Conservation (phyloP, 2,329 filamentous ascomycete genomes). For the Thelonectria olida region DNA sequence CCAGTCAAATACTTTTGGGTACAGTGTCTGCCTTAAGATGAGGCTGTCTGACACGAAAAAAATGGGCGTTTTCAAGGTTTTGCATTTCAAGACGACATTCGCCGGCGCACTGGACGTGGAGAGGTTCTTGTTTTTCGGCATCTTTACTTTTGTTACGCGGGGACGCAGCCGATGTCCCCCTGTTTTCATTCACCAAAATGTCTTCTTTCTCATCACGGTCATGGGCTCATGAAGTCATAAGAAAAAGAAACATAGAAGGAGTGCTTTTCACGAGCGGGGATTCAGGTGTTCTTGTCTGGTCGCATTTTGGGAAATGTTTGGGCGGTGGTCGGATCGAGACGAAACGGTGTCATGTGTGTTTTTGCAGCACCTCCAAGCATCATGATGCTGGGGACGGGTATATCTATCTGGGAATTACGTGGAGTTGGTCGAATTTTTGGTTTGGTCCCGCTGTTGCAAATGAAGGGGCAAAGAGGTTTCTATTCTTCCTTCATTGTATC, state of each 20-base stretch:
- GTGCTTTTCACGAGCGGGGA: slow-evolving; percentile 45
- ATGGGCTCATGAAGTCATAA: slow-evolving; percentile 59
- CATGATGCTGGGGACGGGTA: slow-evolving; percentile 43
- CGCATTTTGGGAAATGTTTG: slow-evolving; percentile 45
- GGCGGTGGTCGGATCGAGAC: slow-evolving; percentile 46
- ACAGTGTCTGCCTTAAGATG: slow-evolving; percentile 46
- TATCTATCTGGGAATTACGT: slow-evolving; percentile 42
- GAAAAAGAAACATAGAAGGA: slow-evolving; percentile 57
- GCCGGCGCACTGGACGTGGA: slow-evolving; percentile 53
- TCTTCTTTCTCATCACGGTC: slow-evolving; percentile 43
- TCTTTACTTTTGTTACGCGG: slow-evolving; percentile 39
- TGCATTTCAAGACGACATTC: slow-evolving; percentile 55
- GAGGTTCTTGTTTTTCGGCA: slow-evolving; percentile 39
- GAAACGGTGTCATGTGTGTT: slow-evolving; percentile 45
- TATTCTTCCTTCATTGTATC: slow-evolving; percentile 42
- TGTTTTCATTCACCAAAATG: slow-evolving; percentile 40
- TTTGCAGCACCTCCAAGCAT: slow-evolving; percentile 42
- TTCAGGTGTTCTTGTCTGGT: slow-evolving; percentile 49
- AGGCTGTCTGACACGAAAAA: slow-evolving; percentile 56
- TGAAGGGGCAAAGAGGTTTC: slow-evolving; percentile 41
- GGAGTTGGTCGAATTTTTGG: slow-evolving; percentile 50
- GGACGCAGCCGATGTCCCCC: slow-evolving; percentile 35
- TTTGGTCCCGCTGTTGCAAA: slow-evolving; percentile 43
- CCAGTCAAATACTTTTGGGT: slow-evolving; percentile 39
- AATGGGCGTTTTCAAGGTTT: slow-evolving; percentile 50